Conservation (phyloP, 306 rosid genomes). For the Trifolium subterraneum region DNA sequence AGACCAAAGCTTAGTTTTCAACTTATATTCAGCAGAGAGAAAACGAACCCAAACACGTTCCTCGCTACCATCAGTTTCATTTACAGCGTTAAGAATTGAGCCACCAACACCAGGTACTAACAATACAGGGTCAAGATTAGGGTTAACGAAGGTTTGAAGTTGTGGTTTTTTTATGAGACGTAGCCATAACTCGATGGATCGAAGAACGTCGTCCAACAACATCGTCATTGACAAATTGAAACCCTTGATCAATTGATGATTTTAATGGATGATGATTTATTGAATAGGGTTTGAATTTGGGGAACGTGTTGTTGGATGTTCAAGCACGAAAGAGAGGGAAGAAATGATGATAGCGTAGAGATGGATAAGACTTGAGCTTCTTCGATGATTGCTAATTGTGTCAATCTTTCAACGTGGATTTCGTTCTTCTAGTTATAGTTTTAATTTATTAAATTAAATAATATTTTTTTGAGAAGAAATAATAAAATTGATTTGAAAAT, state of each 20-base stretch:
- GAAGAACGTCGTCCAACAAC: slow-evolving; percentile 67
- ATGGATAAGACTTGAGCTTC: not conserved
- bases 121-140: slow-evolving; percentile 85
- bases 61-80: slow-evolving; percentile 52
- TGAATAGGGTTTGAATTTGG: slow-evolving; percentile 3
- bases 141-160: slow-evolving; percentile 64
- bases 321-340: slow-evolving; percentile 2
- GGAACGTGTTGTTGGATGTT: not conserved
- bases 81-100: slow-evolving; percentile 71
- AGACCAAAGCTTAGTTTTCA: slow-evolving; percentile 92
- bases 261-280: too few relatives aligned
- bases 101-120: slow-evolving; percentile 94
- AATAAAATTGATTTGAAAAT: too few relatives aligned
- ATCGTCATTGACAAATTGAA: slow-evolving; percentile 56
- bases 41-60: slow-evolving; percentile 95
- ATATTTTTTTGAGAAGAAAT: too few relatives aligned
- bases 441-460: too few relatives aligned
- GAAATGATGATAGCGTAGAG: not conserved
- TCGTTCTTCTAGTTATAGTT: not conserved
- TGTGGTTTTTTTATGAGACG: slow-evolving; percentile 64
- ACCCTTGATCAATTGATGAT: slow-evolving; percentile 23
- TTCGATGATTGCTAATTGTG: slow-evolving; percentile 4
- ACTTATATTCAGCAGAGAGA: slow-evolving; percentile 70
- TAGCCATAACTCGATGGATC: slow-evolving; percentile 82
- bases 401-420: not conserved